Percentiles rank a stretch among this genome's conserved stretches.
Conservation (phyloP, 2,329 filamentous ascomycete genomes). For the Biscogniauxia mediterranea region DNA sequence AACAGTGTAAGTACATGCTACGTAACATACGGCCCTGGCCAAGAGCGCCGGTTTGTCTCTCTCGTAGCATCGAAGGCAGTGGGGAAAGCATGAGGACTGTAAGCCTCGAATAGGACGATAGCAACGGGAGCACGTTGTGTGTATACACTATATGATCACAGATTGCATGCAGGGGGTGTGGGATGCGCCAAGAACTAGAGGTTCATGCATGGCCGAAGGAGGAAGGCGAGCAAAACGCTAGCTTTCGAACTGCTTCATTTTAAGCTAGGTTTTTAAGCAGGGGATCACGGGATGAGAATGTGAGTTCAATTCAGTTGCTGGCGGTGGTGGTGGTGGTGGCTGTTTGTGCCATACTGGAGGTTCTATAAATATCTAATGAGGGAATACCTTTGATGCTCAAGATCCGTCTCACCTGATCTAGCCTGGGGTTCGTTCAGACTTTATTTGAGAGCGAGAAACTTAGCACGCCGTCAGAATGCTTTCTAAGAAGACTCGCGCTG, state of each 20-base stretch:
- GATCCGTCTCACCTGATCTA: neutral
- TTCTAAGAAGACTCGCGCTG: constrained; percentile 20
- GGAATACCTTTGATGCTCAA: constrained; percentile 3
- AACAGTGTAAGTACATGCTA: neutral
- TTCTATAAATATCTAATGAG: neutral
- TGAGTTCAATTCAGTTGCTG: neutral
- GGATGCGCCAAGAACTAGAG: neutral
- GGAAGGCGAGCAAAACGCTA: neutral
- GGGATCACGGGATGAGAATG: neutral
- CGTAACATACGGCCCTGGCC: neutral
- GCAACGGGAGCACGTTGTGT: neutral
- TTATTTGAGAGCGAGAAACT: neutral
- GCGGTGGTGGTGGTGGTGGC: neutral
- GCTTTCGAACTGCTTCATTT: neutral
- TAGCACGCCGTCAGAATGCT: constrained; percentile 20
- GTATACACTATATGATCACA: neutral
- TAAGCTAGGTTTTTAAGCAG: neutral
- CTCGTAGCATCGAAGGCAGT: neutral
- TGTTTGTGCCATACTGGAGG: neutral
- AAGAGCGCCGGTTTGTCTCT: too few species aligned
- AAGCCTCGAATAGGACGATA: neutral
- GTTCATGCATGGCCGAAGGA: neutral
- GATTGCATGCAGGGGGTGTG: neutral
- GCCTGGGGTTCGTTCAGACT: constrained; percentile 3
- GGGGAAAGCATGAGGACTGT: too few species aligned